Evolutionary conservation across 176 grass and related monocot species (phyloP), one percentile per base, ranked within the genome.

Genomic region (Triticum turgidum): DNA sequence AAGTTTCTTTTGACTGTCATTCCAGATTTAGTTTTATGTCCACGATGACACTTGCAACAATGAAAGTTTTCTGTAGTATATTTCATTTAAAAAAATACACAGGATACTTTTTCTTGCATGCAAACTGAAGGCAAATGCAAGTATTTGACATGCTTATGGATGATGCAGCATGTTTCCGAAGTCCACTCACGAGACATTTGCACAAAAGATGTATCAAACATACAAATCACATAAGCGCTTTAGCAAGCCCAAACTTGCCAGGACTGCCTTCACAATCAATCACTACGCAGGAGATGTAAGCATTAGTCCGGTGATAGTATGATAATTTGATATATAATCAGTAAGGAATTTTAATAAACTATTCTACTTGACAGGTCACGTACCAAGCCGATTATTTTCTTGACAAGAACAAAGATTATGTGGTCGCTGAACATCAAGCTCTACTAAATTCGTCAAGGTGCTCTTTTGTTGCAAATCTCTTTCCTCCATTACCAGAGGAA

Each of bases 341-440:
- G 41, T 2, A 51, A 86, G 6, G 45, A 33, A 7, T 81, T 65
- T 81, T n/a, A 81, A 81, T 6, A 73, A 64, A 73, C 38, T 61
- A 25, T 83, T 83, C 21, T 84, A 33, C 17, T 77, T 65, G 89
- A 89, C 70, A 98, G 96, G 96, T 98, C 20, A 91, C 89, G 52
- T 98, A 98, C 79, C 96, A 98, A 95, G 91, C 96, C 0, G 96
- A 98, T 58, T 90, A 91, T 0, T 98, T 98, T 87, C 96, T 95
- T 83, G 96, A 98, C 61, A 98, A 98, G 93, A 98, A 98, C 82
- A 95, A 98, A 93, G 96, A 98, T 73, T 98, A 98, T 88, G 96
- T 98, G n/a, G 91, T 98, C 58, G 93, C 93, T 65, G 96, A 98
- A 87, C 96, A 98, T 85, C 96, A 98, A 86, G 96, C 91, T 82